Base-by-base conservation (phyloP, 2,329 filamentous ascomycete species). In the Phoma sp. region DNA sequence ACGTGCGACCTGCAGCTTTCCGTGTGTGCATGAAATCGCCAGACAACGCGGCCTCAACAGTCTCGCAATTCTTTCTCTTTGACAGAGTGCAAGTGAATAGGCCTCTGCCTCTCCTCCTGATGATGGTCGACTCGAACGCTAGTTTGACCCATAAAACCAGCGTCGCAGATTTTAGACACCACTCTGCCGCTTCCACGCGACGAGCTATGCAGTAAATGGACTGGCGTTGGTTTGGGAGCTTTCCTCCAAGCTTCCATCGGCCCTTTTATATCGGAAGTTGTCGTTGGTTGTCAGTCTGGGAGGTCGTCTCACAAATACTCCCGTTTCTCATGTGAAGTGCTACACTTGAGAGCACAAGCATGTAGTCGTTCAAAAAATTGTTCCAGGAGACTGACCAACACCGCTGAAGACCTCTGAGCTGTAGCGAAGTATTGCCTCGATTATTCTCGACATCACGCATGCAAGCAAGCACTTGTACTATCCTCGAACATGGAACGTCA, bases 161-260 rank as follows among this genome's bases (percentile, higher is more conserved):
- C 55, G 65, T 71, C 60, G 57, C 65, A 72, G 51, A 53, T 47
- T 40, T 53, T 42, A 23, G 49, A 42, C 55, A 59, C 55, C 34
- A 34, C 53, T 40, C 52, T 60, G 66, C 71, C 70, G 70, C 65
- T 69, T 73, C 71, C 72, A 73, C 72, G 71, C 71, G 70, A 71
- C 60, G 56, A 50, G 56, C 63, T 61, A 71, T 50, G 61, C 64
- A 48, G 21, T 23, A 49, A 25, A 9, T 26, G 47, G 47, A 18
- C 14, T 47, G 53, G 53, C 20, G 33, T 26, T 30, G 34, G 34
- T 37, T 26, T 38, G 39, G 51, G 34, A 56, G 39, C 21, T 53
- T 58, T 56, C 48, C 46, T 61, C 53, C 53, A 48, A 54, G 38
- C 57, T 65, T 64, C 59, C 58, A 62, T 64, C 56, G 53, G 59